Conservation (phyloP, 2,329 filamentous ascomycete genomes). For the Colletotrichum ledebouriae region DNA sequence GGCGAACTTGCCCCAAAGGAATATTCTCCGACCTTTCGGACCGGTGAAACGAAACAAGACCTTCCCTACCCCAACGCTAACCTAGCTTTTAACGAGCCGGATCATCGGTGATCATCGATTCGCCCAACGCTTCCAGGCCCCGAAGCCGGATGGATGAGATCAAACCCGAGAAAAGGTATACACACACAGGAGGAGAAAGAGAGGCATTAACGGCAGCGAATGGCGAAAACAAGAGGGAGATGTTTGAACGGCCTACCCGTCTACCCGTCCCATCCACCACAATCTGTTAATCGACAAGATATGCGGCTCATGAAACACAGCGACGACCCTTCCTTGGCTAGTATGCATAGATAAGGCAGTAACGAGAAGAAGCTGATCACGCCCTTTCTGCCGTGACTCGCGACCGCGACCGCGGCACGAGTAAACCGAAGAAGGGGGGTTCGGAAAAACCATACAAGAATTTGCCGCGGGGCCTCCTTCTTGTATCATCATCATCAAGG, state of each 20-base stretch:
- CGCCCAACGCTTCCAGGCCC: not conserved
- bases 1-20: slow-evolving; percentile 2
- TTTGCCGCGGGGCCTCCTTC: not conserved
- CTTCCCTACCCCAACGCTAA: not conserved
- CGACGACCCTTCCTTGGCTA: not conserved
- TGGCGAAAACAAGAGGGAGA: not conserved
- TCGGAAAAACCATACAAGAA: not conserved
- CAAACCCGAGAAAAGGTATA: slow-evolving; percentile 2
- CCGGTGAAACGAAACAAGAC: slow-evolving; percentile 27
- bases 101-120: slow-evolving; percentile 19
- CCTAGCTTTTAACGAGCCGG: not conserved
- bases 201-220: slow-evolving; percentile 8
- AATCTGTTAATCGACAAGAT: slow-evolving; percentile 19
- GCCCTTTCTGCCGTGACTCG: slow-evolving; percentile 14
- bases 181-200: not conserved
- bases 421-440: slow-evolving; percentile 3
- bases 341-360: not conserved
- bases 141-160: not conserved
- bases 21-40: not conserved
- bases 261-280: slow-evolving; percentile 2
- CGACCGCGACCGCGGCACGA: slow-evolving; percentile 2
- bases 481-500: not conserved
- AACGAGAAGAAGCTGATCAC: not conserved
- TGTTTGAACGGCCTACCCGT: not conserved
- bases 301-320: slow-evolving; percentile 34